Evolutionary conservation across 139 green algal genomes (phyloP).

Genomic region (Tetradesmus obliquus): DNA sequence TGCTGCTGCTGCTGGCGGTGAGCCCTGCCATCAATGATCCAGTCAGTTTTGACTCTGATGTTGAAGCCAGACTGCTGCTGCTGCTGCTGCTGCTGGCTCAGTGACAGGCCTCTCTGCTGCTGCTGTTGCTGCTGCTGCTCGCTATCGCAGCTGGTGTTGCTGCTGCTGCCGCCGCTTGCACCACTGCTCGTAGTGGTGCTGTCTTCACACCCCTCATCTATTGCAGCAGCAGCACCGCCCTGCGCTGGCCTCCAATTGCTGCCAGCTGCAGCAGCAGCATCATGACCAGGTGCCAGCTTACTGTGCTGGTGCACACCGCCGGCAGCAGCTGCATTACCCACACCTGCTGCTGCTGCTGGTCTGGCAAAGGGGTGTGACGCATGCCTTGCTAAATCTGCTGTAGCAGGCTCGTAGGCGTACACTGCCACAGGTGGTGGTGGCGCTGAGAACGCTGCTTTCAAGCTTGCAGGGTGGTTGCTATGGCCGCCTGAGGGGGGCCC

Average conservation of each 20-base stretch:
- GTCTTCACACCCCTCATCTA: not conserved
- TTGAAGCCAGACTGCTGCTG: not conserved
- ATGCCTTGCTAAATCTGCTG: not conserved
- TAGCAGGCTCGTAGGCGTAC: not conserved
- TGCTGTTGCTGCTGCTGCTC: not conserved
- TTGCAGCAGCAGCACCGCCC: not conserved
- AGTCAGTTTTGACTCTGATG: not conserved
- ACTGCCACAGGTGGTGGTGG: not conserved
- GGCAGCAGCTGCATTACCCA: not conserved
- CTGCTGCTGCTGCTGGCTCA: not conserved
- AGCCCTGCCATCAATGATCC: not conserved
- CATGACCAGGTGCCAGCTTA: not conserved
- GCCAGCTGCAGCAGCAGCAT: not conserved
- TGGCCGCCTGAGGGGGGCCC: not conserved
- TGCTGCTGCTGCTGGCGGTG: not conserved
- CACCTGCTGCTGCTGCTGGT: not conserved
- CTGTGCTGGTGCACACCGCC: not conserved
- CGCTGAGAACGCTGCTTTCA: not conserved
- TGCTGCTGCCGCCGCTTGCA: not conserved
- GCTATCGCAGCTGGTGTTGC: not conserved
- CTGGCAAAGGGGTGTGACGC: not conserved
- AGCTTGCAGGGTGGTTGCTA: not conserved
- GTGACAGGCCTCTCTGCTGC: not conserved
- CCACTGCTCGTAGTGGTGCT: not conserved
- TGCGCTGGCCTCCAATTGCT: not conserved